Conservation (phyloP, 345 rosid species). For the Populus ilicifolia region DNA sequence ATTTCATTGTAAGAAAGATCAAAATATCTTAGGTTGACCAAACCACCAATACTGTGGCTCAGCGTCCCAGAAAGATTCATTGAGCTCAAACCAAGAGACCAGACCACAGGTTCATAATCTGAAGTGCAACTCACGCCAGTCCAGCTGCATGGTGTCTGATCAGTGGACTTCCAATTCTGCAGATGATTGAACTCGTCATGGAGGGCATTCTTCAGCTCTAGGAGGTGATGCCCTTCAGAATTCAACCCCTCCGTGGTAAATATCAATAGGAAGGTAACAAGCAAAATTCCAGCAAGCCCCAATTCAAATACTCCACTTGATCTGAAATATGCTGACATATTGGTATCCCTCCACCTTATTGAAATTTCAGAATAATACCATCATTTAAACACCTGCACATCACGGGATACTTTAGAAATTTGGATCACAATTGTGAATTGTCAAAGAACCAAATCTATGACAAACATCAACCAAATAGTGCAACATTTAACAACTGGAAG, state of each 20-base stretch:
- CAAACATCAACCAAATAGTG: background rate
- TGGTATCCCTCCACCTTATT: conserved; percentile 14
- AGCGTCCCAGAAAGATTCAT: conserved; percentile 62
- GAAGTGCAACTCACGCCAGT: conserved; percentile 51
- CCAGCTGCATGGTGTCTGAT: conserved; percentile 66
- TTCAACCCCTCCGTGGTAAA: conserved; percentile 19
- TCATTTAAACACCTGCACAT: conserved; percentile 24
- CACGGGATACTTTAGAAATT: background rate
- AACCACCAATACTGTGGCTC: conserved; percentile 48
- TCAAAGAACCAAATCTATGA: background rate
- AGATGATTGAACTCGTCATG: conserved; percentile 47
- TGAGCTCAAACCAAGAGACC: conserved; percentile 44
- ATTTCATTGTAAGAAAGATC: conserved; percentile 53
- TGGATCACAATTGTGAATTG: conserved; percentile 11
- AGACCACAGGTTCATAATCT: conserved; percentile 37
- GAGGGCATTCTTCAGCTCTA: conserved; percentile 51
- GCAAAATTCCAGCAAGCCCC: conserved; percentile 32
- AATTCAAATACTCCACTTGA: conserved; percentile 25
- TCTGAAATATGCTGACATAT: conserved; percentile 19
- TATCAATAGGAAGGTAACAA: conserved; percentile 10
- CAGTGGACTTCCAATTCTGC: conserved; percentile 52
- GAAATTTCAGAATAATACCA: conserved; percentile 4
- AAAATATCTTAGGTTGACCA: conserved; percentile 26
- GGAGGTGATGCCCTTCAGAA: conserved; percentile 27
- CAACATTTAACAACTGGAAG: background rate